Conservation (phyloP, 441 rosid species). For the Arabidopsis lyrata region DNA sequence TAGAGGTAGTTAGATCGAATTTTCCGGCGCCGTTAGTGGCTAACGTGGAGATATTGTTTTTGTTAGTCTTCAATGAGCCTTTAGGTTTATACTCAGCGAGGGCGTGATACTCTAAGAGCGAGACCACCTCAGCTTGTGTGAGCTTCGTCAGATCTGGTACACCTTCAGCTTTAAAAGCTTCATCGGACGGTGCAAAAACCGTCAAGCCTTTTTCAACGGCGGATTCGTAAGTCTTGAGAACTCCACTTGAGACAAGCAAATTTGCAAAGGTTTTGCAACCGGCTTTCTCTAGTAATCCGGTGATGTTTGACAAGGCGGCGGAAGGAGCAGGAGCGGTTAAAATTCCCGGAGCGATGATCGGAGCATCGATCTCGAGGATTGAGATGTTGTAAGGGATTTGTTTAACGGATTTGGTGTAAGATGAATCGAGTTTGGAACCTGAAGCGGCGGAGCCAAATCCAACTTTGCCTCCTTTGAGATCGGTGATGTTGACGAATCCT, state of each 20-base stretch:
- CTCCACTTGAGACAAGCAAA: constrained; percentile 71
- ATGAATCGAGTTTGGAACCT: constrained; percentile 84
- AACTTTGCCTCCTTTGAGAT: constrained; percentile 85
- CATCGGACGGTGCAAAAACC: constrained; percentile 86
- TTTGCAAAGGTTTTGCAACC: constrained; percentile 85
- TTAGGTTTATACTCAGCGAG: constrained; percentile 66
- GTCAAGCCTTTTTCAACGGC: constrained; percentile 79
- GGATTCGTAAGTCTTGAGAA: constrained; percentile 70
- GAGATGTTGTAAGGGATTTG: constrained; percentile 88
- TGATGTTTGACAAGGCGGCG: constrained; percentile 68
- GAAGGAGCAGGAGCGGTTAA: constrained; percentile 77
- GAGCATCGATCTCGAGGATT: constrained; percentile 64
- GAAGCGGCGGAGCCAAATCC: constrained; percentile 84
- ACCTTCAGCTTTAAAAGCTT: constrained; percentile 78
- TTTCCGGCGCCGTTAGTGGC: constrained; percentile 79
- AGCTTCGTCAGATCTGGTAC: constrained; percentile 84
- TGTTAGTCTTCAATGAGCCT: constrained; percentile 71
- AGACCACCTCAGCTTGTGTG: constrained; percentile 70
- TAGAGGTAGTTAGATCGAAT: constrained; percentile 64
- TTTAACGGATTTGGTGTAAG: constrained; percentile 74
- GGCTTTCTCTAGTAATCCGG: constrained; percentile 82
- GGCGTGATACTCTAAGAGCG: constrained; percentile 82
- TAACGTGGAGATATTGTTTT: constrained; percentile 64
- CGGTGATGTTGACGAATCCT: constrained; percentile 88
- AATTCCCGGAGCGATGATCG: constrained; percentile 77